A percentile compares a stretch with the other conserved stretches of the same genome.
Evolutionary conservation across 495 filamentous ascomycete species (phyloP).

Genomic region (Penicillium antarcticum): DNA sequence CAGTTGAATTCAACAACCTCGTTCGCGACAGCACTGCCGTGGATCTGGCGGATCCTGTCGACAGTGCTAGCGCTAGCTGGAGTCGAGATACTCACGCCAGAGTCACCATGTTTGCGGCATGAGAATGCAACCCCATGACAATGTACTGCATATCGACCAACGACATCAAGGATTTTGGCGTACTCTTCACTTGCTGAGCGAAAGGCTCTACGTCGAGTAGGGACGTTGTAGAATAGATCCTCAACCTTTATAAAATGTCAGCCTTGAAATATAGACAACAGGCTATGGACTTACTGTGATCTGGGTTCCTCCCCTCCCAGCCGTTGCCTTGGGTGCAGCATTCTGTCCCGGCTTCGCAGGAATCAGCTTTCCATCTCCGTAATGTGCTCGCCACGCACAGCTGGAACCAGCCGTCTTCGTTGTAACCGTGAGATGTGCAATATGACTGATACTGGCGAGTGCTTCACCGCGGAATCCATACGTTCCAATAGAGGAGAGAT

Average conservation of each 20-base stretch:
- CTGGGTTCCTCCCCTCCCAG: slow-evolving; percentile 91
- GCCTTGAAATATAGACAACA: not conserved
- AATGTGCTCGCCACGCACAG: slow-evolving; percentile 87
- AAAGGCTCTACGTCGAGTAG: slow-evolving; percentile 84
- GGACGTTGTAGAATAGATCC: slow-evolving; percentile 95
- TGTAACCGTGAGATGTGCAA: slow-evolving; percentile 91
- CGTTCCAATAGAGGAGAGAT: slow-evolving; percentile 84
- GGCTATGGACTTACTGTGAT: slow-evolving; percentile 64
- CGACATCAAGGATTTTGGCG: slow-evolving; percentile 94
- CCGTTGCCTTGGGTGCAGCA: slow-evolving; percentile 81
- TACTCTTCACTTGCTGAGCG: slow-evolving; percentile 93
- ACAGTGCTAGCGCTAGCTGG: slow-evolving; percentile 63
- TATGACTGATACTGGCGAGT: slow-evolving; percentile 96
- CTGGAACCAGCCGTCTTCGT: slow-evolving; percentile 88
- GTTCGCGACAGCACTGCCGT: slow-evolving; percentile 82
- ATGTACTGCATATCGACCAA: slow-evolving; percentile 94
- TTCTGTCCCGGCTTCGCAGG: slow-evolving; percentile 90
- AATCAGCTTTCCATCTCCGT: slow-evolving; percentile 77
- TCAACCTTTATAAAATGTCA: slow-evolving; percentile 59
- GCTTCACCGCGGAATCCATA: slow-evolving; percentile 98
- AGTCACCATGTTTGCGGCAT: slow-evolving; percentile 93
- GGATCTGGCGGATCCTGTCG: slow-evolving; percentile 87
- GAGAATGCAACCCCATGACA: slow-evolving; percentile 88
- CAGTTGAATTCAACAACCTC: slow-evolving; percentile 78
- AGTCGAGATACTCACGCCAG: slow-evolving; percentile 75